Evolutionary conservation across 805 yeast genomes (phyloP).

Genomic region (Ogataea trehalophila): DNA sequence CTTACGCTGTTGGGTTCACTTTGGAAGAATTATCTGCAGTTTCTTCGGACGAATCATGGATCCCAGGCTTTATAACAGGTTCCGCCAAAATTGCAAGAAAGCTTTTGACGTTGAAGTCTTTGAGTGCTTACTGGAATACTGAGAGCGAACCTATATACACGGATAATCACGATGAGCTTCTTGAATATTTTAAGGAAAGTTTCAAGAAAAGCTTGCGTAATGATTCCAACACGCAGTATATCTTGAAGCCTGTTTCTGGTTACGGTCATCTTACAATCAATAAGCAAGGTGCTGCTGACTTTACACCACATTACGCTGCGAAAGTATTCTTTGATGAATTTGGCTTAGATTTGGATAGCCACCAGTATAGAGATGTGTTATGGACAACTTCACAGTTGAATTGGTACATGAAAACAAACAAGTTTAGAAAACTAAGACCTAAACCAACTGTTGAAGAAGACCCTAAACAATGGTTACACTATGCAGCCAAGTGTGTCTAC

Average conservation of each 20-base stretch:
- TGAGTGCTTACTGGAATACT: slow-evolving; percentile 84
- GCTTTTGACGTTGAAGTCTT: slow-evolving; percentile 64
- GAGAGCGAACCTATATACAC: slow-evolving; percentile 45
- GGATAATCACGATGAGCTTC: slow-evolving; percentile 44
- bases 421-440: slow-evolving; percentile 72
- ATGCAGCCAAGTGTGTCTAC: slow-evolving; percentile 71
- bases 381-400: slow-evolving; percentile 79
- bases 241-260: slow-evolving; percentile 87
- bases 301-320: slow-evolving; percentile 63
- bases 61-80: slow-evolving; percentile 76
- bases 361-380: slow-evolving; percentile 77
- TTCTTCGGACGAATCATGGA: slow-evolving; percentile 82
- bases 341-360: slow-evolving; percentile 78
- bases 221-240: slow-evolving; percentile 41
- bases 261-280: slow-evolving; percentile 76
- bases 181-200: slow-evolving; percentile 43
- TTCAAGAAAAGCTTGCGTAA: slow-evolving; percentile 31
- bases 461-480: slow-evolving; percentile 78
- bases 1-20: slow-evolving; percentile 80
- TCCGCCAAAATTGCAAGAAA: slow-evolving; percentile 67
- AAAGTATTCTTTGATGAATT: slow-evolving; percentile 83
- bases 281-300: slow-evolving; percentile 69
- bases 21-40: slow-evolving; percentile 86
- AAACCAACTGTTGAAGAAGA: slow-evolving; percentile 45
- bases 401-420: slow-evolving; percentile 70